Evolutionary conservation across 495 filamentous ascomycete species (phyloP).

Genomic region (Aspergillus affinis): DNA sequence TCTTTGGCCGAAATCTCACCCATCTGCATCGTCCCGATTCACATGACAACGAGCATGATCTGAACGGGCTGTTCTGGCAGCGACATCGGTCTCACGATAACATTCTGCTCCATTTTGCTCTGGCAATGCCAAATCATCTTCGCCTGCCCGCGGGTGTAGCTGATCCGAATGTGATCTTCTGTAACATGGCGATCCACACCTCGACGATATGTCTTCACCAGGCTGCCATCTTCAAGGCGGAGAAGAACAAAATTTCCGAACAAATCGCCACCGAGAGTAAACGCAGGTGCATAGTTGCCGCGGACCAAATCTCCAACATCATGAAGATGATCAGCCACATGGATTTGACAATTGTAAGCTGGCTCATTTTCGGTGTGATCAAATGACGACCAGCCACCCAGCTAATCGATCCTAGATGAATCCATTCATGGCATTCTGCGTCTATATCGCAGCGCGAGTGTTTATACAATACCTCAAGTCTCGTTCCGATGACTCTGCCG

Average conservation of each 20-base stretch:
- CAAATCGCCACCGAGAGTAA: slow-evolving; percentile 85
- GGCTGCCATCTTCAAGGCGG: slow-evolving; percentile 95
- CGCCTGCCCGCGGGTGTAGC: slow-evolving; percentile 74
- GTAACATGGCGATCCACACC: slow-evolving; percentile 96
- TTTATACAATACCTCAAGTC: slow-evolving; percentile 95
- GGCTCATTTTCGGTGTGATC: slow-evolving; percentile 13
- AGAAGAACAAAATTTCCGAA: slow-evolving; percentile 77
- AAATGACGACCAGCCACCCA: not conserved
- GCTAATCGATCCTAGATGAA: slow-evolving; percentile 70
- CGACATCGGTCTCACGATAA: slow-evolving; percentile 88
- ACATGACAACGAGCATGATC: slow-evolving; percentile 80
- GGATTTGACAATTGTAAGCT: slow-evolving; percentile 75
- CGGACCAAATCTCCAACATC: slow-evolving; percentile 91
- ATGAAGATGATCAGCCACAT: slow-evolving; percentile 95
- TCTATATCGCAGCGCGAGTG: slow-evolving; percentile 92
- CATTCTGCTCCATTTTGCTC: slow-evolving; percentile 79
- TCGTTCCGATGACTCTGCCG: slow-evolving; percentile 78
- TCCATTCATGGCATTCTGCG: slow-evolving; percentile 91
- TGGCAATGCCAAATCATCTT: slow-evolving; percentile 80
- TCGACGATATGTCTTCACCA: slow-evolving; percentile 97
- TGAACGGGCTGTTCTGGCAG: slow-evolving; percentile 96
- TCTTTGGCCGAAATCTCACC: slow-evolving; percentile 92
- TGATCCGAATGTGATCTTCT: slow-evolving; percentile 87
- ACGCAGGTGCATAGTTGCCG: slow-evolving; percentile 87
- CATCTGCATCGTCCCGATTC: slow-evolving; percentile 89